Evolutionary conservation across 2,329 filamentous ascomycete genomes (phyloP).

Genomic region (Aureobasidium pullulans): DNA sequence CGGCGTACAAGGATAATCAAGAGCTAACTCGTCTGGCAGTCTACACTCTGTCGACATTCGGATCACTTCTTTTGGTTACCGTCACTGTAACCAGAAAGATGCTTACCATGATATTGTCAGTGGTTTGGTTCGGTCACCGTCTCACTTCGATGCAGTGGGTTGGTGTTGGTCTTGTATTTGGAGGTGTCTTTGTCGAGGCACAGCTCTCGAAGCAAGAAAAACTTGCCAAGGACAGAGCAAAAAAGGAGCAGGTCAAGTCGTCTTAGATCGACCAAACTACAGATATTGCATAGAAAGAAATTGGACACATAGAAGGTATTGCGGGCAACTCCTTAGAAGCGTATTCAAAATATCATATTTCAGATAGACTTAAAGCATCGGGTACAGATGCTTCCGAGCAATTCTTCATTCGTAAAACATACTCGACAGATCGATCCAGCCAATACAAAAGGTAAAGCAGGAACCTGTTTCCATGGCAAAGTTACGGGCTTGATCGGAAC

Average conservation of each 20-base stretch:
- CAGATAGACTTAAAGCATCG: not conserved
- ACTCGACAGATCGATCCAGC: not conserved
- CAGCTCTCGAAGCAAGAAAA: slow-evolving; percentile 77
- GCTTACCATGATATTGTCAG: slow-evolving; percentile 96
- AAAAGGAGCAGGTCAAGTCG: slow-evolving; percentile 3
- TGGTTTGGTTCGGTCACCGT: slow-evolving; percentile 86
- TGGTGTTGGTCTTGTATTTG: slow-evolving; percentile 87
- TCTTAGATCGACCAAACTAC: not conserved
- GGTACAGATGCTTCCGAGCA: not conserved
- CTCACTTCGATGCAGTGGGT: slow-evolving; percentile 87
- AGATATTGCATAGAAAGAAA: not conserved
- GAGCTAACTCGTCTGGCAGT: slow-evolving; percentile 32
- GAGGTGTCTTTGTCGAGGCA: slow-evolving; percentile 87
- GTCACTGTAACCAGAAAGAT: slow-evolving; percentile 98
- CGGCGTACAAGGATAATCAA: not conserved
- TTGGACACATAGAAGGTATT: not conserved
- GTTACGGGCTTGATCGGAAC: not conserved
- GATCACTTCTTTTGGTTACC: slow-evolving; percentile 83
- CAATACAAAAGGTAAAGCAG: not conserved
- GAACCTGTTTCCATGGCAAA: not conserved
- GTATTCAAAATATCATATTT: not conserved
- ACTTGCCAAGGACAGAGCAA: slow-evolving; percentile 62
- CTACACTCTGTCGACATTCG: slow-evolving; percentile 89
- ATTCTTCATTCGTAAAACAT: not conserved
- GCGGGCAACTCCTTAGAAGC: not conserved